phyloP scores from a whole-genome alignment of 2,329 filamentous ascomycete genomes.

The Colletotrichum lupini region DNA sequence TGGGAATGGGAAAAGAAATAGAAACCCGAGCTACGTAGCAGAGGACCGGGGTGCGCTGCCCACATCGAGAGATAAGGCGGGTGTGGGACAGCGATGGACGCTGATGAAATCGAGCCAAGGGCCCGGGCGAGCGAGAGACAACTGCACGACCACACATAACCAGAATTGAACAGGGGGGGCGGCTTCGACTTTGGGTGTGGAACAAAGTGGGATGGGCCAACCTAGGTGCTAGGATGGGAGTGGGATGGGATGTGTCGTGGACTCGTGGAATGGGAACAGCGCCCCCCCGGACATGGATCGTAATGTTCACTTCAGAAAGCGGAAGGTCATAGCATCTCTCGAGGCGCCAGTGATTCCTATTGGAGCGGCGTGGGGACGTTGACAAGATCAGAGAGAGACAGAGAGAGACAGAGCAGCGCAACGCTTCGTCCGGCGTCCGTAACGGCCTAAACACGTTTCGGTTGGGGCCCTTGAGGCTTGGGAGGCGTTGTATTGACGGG shows the following conservation, averaged over 20 bases:
- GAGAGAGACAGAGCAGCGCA: not conserved
- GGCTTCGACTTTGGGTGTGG: not conserved
- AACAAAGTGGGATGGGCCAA: not conserved
- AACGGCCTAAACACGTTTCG: constrained; percentile 30
- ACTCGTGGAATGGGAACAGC: not conserved
- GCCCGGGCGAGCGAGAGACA: constrained; percentile 15
- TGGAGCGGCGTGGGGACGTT: constrained; percentile 15
- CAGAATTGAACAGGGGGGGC: not conserved
- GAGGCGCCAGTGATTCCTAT: constrained; percentile 26
- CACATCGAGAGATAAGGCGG: constrained; percentile 27
- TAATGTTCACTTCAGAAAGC: constrained; percentile 7
- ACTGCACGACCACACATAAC: not conserved
- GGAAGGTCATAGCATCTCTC: constrained; percentile 27
- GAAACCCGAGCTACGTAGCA: constrained; percentile 23
- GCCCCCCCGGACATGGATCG: not conserved
- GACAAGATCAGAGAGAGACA: not conserved
- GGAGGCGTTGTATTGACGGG: not conserved
- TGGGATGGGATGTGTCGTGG: not conserved
- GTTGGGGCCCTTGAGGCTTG: not conserved
- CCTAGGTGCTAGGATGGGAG: not conserved
- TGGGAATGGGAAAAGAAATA: constrained; percentile 33
- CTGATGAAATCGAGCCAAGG: constrained; percentile 33
- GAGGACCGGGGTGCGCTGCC: constrained; percentile 22
- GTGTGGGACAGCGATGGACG: constrained; percentile 30
- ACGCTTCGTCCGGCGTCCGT: not conserved